A percentile compares a stretch with the other conserved stretches of the same genome.
phyloP scores from a whole-genome alignment of 169 alveolate genomes.

The Plasmodium fragile region DNA sequence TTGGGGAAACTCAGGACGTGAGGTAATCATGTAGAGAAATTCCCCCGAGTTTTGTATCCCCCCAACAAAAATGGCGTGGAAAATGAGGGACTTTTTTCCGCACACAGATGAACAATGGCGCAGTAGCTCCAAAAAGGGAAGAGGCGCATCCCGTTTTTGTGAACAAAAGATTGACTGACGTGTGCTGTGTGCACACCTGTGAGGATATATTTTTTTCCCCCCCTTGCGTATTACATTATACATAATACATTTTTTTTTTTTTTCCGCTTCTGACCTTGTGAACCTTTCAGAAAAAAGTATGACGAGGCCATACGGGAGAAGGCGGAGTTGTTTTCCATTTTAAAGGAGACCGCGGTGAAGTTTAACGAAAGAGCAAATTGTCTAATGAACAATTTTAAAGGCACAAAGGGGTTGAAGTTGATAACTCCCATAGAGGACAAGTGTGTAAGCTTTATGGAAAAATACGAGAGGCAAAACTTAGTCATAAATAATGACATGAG shows the following conservation, averaged over 20 bases:
- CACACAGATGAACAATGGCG: neutral
- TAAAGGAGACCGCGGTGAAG: constrained; percentile 36
- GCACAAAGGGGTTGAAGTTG: constrained; percentile 36
- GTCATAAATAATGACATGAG: constrained; percentile 12
- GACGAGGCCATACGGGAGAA: constrained; percentile 23
- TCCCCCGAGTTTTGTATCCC: neutral
- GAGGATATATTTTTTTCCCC: neutral
- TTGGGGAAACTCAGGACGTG: constrained; percentile 40
- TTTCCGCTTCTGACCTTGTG: neutral
- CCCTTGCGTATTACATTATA: neutral
- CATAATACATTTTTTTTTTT: neutral
- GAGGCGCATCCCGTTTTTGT: neutral
- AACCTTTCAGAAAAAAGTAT: constrained; percentile 25
- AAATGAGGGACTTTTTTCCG: neutral
- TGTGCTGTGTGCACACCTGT: neutral
- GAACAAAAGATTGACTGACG: neutral
- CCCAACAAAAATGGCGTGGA: neutral
- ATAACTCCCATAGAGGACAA: constrained; percentile 35
- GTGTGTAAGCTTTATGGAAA: constrained; percentile 1
- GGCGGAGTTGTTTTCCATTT: constrained; percentile 11
- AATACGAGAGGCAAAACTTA: constrained; percentile 10
- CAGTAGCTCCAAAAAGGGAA: neutral
- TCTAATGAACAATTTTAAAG: constrained; percentile 28
- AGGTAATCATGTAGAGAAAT: constrained; percentile 24
- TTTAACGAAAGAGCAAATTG: constrained; percentile 45